Base-by-base conservation (phyloP, 2,329 filamentous ascomycete genomes). In the Dactylellina leptospora region DNA sequence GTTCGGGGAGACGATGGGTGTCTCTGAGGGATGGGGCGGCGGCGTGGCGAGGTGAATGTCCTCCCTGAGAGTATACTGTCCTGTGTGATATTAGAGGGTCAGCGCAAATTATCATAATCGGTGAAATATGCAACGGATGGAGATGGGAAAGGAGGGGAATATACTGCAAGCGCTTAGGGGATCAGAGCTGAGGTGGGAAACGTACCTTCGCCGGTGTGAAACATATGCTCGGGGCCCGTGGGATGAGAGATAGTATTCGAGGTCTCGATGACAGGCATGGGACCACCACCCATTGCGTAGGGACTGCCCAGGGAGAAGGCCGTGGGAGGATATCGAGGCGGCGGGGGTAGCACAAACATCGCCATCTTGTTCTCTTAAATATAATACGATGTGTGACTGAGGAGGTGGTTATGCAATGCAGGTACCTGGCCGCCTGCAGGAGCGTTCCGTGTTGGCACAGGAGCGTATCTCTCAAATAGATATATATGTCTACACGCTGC, bases 11-110 rank as follows among this genome's bases (percentile, higher is more conserved):
- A 90, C 82, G 40, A 93, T 82, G 20, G 92, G 93, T 10, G 91
- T 88, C 83, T 99, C 95, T 73, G 93, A 96, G 20, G 95, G 95
- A 81, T 99, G 95, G 11, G 93, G 93, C 74, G 93, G 93, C 63
- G 95, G 95, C 30, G 93, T 97, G 45, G 95, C 93, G 64, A 99
- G 88, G 76, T 92, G 90, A 25, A 99, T 83, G 79, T 96, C 91
- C 81, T 99, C 93, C 79, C 92, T 90, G 44, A 97, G 86, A 20
- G 90, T 85, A 78, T 99, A 99, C 73, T 91, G 93, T 77, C 93
- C 92, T 95, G 76, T 58, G 30, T 44, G 5, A 40, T 16, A 40
- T 40, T 11, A 16, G 36, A n/a, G 18, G 10, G 11, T 40, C 8
- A 40, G 36, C 18, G 36, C 4, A 16, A n/a, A 16, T n/a, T 11